phyloP scores from a whole-genome alignment of 345 rosid genomes.

The Sisymbrium altissimum region DNA sequence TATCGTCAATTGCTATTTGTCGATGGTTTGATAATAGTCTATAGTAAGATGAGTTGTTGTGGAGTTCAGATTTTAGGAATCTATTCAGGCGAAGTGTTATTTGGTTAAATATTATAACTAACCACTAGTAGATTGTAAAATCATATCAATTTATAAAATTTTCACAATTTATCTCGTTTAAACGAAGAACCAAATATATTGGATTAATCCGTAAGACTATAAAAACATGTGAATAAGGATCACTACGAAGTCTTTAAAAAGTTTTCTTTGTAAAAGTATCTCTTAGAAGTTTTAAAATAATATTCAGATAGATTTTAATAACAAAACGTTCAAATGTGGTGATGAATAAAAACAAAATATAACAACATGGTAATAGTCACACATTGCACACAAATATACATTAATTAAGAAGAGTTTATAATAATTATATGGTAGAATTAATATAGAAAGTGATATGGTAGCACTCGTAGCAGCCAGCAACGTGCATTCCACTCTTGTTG shows the following conservation, averaged over 20 bases:
- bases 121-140: neutral
- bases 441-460: slow-evolving; percentile 1
- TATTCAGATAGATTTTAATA: neutral
- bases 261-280: neutral
- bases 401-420: neutral
- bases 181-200: neutral
- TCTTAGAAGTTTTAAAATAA: neutral
- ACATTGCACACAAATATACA: neutral
- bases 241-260: neutral
- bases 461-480: slow-evolving; percentile 14
- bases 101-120: neutral
- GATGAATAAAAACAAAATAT: neutral
- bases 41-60: neutral
- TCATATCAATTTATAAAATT: neutral
- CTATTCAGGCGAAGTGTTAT: neutral
- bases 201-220: neutral
- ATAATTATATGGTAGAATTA: neutral
- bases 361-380: neutral
- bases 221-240: neutral
- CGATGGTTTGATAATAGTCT: neutral
- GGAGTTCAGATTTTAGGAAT: neutral
- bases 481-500: slow-evolving; percentile 21
- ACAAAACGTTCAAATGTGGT: neutral
- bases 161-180: neutral
- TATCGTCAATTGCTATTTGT: slow-evolving; percentile 10